Evolutionary conservation across 2,329 filamentous ascomycete genomes (phyloP), one percentile per base, ranked within the genome.

Genomic region (Nothomitra cinnamomea): DNA sequence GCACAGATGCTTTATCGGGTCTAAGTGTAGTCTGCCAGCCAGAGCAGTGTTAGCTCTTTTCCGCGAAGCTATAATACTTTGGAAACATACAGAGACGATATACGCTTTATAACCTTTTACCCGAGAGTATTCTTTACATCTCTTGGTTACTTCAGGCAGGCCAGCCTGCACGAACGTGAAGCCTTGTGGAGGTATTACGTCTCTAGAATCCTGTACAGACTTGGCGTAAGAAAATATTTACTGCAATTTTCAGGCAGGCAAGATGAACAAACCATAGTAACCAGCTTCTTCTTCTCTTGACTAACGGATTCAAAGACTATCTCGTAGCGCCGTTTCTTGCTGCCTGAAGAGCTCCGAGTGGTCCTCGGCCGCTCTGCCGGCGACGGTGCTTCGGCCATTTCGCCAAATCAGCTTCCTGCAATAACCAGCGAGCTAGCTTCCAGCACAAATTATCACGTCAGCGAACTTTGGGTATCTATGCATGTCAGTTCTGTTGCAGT

Each of bases 141-240:
- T 72, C 48, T 72, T 72, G 17, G 78, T 79, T 50, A 83, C 69
- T 53, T 75, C 72, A 1, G 77, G 76, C 56, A 78, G 76, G 22
- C 79, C 79, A 47, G 76, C 72, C 21, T 76, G 73, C 51, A 82
- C 72, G 60, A 79, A 81, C 0, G 72, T 76, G 61, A 80, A 82
- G n/a, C 77, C 78, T 49, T 65, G 64, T 8, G 77, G 78, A 21
- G 78, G 69, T 58, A 72, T 68, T n/a, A 69, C 66, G 56, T 72
- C 69, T 58, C 77, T 78, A 19, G 73, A 73, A 43, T 76, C 70
- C 78, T 80, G 63, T 52, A 40, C 53, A 36, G 28, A 66, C 72
- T 50, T 56, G 19, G 43, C n/a, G n/a, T n/a, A 21, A 35, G 19
- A 50, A n/a, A 49, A 21, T 10, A 50, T 35, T 36, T 3, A n/a